Evolutionary conservation across 2,329 filamentous ascomycete genomes (phyloP).

Genomic region (Xylaria sp.): DNA sequence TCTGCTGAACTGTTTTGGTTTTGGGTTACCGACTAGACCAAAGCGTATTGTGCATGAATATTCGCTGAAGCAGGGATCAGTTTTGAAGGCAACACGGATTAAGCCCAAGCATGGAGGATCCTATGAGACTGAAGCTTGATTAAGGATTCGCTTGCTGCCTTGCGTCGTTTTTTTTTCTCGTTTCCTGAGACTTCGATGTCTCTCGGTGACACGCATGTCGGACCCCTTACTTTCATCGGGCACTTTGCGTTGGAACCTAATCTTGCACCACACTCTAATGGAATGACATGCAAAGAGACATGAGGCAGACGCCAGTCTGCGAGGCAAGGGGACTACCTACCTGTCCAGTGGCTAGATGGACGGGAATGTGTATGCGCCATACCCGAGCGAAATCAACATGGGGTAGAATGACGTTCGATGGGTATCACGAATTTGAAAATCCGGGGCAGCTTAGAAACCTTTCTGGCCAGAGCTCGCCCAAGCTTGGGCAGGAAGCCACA

Average conservation of each 20-base stretch:
- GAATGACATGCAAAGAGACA: background rate
- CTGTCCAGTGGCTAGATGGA: background rate
- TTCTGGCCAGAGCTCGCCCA: background rate
- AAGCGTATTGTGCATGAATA: too few relatives aligned
- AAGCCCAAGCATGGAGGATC: too few relatives aligned
- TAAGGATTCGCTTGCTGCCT: background rate
- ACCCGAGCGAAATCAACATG: background rate
- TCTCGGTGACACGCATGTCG: background rate
- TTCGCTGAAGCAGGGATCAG: too few relatives aligned
- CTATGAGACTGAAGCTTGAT: background rate
- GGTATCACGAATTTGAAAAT: background rate
- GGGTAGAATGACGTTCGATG: background rate
- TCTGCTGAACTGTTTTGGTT: background rate
- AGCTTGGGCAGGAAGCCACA: background rate
- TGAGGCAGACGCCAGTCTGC: too few relatives aligned
- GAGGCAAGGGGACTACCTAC: background rate
- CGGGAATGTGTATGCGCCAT: background rate
- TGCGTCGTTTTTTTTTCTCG: background rate
- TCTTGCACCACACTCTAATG: background rate
- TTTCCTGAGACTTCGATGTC: background rate
- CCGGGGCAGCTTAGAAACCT: background rate
- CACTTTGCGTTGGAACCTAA: background rate
- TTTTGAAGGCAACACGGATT: too few relatives aligned
- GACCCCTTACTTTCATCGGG: background rate
- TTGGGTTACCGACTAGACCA: too few relatives aligned